Percentiles rank a stretch among this genome's conserved stretches.
These are phyloP conservation scores for Melocanna baccifera DNA, from an alignment of 176 grass and related monocot genomes.

Conservation along the genomic window DNA sequence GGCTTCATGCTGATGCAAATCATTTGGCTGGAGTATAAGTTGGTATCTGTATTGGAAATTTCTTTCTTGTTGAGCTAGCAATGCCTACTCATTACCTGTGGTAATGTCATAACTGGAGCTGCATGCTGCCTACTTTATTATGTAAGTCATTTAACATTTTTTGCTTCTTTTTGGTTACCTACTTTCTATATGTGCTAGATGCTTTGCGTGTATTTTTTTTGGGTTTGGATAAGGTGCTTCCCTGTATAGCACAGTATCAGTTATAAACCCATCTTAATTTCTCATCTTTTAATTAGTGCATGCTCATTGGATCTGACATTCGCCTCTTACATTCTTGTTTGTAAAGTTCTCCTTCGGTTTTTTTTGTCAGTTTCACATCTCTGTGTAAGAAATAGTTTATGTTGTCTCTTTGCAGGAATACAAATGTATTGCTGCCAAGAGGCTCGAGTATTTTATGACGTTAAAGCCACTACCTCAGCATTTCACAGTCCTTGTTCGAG, in stretches of 20 bases:
- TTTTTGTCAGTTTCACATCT: conserved; percentile 25
- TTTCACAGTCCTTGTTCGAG: conserved; percentile 89
- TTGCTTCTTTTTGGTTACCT: background rate
- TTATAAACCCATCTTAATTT: background rate
- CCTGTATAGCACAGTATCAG: background rate
- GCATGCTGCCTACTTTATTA: conserved; percentile 80
- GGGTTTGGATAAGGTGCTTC: background rate
- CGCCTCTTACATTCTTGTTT: background rate
- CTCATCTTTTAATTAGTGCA: background rate
- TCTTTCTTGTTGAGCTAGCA: background rate
- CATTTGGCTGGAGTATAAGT: background rate
- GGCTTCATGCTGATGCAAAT: background rate
- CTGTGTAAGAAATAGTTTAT: conserved; percentile 12
- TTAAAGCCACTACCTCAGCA: conserved; percentile 73
- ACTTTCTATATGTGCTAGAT: background rate
- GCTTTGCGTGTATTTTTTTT: background rate
- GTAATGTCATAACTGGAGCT: conserved; percentile 61
- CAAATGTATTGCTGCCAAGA: conserved; percentile 76
- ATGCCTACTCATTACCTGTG: conserved; percentile 16
- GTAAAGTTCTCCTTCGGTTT: background rate
- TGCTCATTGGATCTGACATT: background rate
- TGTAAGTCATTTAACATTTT: conserved; percentile 55
- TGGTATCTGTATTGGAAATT: background rate
- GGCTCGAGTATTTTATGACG: conserved; percentile 68
- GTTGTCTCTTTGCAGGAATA: conserved; percentile 60